Percentiles rank a stretch among this genome's conserved stretches.
These are phyloP conservation scores for Euphorbia neoarborescens DNA, from an alignment of 441 rosid genomes.

Conservation along the genomic window DNA sequence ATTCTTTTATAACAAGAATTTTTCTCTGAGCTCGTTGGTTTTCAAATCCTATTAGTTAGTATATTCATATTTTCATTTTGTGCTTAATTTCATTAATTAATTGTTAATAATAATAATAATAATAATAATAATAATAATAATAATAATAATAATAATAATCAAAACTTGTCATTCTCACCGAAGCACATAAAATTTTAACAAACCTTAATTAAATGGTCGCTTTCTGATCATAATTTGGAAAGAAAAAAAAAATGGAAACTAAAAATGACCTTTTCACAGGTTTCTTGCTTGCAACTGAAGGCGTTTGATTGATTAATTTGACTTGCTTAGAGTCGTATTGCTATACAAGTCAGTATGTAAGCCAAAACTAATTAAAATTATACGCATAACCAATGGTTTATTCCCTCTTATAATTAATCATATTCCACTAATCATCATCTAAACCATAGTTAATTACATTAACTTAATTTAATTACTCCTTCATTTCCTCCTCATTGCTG, in stretches of 20 bases:
- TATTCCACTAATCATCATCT: background rate
- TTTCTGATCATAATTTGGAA: conserved; percentile 20
- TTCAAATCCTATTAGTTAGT: too few relatives aligned
- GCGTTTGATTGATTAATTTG: conserved; percentile 13
- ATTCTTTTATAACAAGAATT: too few relatives aligned
- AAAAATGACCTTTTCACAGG: conserved; percentile 19
- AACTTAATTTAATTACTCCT: background rate
- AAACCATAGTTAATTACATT: conserved; percentile 11
- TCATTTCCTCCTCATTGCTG: conserved; percentile 12
- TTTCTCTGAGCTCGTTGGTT: too few relatives aligned
- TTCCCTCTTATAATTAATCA: background rate
- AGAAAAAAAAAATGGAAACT: background rate
- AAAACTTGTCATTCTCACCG: conserved; percentile 4
- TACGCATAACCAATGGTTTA: conserved; percentile 12
- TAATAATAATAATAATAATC: too few relatives aligned
- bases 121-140: too few relatives aligned
- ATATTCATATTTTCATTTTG: too few relatives aligned
- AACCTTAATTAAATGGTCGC: conserved; percentile 17
- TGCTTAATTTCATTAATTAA: background rate
- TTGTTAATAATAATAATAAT: too few relatives aligned
- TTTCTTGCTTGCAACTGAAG: conserved; percentile 17
- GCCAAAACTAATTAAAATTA: conserved; percentile 7
- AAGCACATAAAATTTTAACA: background rate
- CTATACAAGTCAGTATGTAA: conserved; percentile 13
- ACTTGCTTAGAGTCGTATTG: conserved; percentile 13